Evolutionary conservation across 2,329 filamentous ascomycete genomes (phyloP), one percentile per base, ranked within the genome.

Genomic region (Talaromyces sp.): DNA sequence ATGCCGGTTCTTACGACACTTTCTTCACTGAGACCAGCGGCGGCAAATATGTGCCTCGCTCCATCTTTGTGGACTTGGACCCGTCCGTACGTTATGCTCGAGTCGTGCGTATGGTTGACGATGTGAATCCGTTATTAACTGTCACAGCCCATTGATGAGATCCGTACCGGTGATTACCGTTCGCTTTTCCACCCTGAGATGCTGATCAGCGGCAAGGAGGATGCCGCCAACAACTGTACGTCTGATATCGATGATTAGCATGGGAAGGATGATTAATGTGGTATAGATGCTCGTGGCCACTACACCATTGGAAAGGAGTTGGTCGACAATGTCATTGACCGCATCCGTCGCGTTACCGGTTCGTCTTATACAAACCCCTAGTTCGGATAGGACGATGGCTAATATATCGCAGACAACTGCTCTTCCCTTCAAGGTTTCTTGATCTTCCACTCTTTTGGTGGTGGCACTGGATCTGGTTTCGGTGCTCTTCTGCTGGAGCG

Each of bases 261-360:
- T 11, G 48, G 19, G 13, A 25, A 17, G 22, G n/a, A 39, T 51
- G 39, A 51, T 64, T 67, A 62, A 69, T 46, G 11, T 15, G 13
- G 33, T n/a, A 35, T 52, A 83, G 80, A 87, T 75, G 84, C 84
- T 63, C 81, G 84, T 74, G 84, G 84, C 61, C 84, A 87, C 74
- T 87, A 87, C 72, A 87, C 84, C 45, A 81, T 87, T 67, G 84
- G 84, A 67, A 87, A 87, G 75, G 84, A 87, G 69, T 78, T 87
- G 65, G 79, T 85, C 60, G 84, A 86, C 66, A 79, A 76, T 57
- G 84, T 86, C 58, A 78, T 86, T 68, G 84, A 87, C 65, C 83
- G 82, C 66, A 81, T 87, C 66, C 83, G 84, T 64, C 82, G 83
- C 64, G 81, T 87, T 65, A 80, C 81, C 70, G 83, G 83, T 85